Evolutionary conservation across 345 rosid species (phyloP), one percentile per base, ranked within the genome.

Genomic region (Murraya paniculata): DNA sequence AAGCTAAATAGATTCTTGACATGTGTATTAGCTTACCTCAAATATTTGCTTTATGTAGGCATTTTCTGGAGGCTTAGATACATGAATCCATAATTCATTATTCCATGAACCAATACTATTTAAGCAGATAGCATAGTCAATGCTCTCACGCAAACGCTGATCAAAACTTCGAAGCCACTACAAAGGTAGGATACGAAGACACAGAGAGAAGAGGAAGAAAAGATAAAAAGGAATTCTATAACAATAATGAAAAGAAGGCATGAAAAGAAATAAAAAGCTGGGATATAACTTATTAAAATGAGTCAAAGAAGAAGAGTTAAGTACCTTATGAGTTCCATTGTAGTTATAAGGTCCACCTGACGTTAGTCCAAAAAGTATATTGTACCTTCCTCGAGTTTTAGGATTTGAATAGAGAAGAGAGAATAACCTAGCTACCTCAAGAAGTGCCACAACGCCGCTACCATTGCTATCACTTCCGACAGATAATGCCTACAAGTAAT

Each of bases 91-190:
- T 65, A 95, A 84, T 77, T 90, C 89, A 77, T 83, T 81, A 72
- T 91, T 88, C 97, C 93, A 88, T 72, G 95, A 92, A 62, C 97
- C 98, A 85, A 96, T 78, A 79, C 94, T 94, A 88, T 96, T 96
- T 82, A 96, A 89, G 89, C 99, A 96, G 79, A 96, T 89, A 73
- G 99, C 99, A 88, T 94, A 94, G 82, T 96, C 99, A 76, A 96
- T 89, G 83, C 93, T 91, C 90, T 96, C 99, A 75, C 95, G 95
- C 87, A 92, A 80, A 72, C 97, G 94, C 80, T 96, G 99, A 85
- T 96, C 99, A 82, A 96, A 90, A 88, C 97, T 96, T 82, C 89
- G 86, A 81, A 96, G 93, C 99, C 99, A 96, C 99, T 96, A 87
- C 86, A 87, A 65, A 83, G 39, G 73, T 64, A 82, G 30, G 74